phyloP scores from a whole-genome alignment of 2,329 filamentous ascomycete species.

The Herpotrichia juniperi region DNA sequence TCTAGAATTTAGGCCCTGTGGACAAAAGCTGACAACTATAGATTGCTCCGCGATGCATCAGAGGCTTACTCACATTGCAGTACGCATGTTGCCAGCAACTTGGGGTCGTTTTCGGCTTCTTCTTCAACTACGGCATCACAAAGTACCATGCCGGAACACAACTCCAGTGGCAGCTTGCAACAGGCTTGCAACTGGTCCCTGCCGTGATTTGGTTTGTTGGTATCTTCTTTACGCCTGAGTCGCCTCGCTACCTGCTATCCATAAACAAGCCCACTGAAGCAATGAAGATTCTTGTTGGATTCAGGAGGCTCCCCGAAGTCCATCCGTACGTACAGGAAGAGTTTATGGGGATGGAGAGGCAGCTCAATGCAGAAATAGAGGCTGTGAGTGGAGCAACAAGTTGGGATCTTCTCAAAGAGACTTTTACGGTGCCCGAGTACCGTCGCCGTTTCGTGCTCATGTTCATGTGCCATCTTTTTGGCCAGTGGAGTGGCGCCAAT shows the following conservation, averaged over 20 bases:
- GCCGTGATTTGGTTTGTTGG: slow-evolving; percentile 44
- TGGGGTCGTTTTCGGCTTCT: slow-evolving; percentile 43
- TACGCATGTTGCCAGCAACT: no score
- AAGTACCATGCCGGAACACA: slow-evolving; percentile 25
- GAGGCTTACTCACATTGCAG: no score
- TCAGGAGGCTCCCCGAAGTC: slow-evolving; percentile 47
- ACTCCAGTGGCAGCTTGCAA: slow-evolving; percentile 44
- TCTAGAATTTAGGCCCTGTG: no score
- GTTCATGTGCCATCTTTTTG: slow-evolving; percentile 47
- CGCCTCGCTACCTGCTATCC: slow-evolving; percentile 44
- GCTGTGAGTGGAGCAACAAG: slow-evolving; percentile 35
- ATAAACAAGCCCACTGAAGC: slow-evolving; percentile 44
- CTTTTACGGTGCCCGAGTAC: slow-evolving; percentile 36
- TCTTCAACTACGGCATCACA: slow-evolving; percentile 36
- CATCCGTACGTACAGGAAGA: slow-evolving; percentile 44
- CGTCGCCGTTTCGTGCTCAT: slow-evolving; percentile 43
- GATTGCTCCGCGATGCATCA: no score
- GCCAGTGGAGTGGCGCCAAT: slow-evolving; percentile 52
- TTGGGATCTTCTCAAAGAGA: slow-evolving; percentile 43
- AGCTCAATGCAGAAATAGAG: slow-evolving; percentile 41
- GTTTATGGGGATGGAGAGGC: slow-evolving; percentile 45
- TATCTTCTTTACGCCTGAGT: slow-evolving; percentile 45
- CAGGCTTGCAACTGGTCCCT: slow-evolving; percentile 49
- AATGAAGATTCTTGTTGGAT: slow-evolving; percentile 43
- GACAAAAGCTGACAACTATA: no score